These are phyloP conservation scores for Ramalina peruviana DNA, from an alignment of 495 filamentous ascomycete species.

Conservation along the genomic window DNA sequence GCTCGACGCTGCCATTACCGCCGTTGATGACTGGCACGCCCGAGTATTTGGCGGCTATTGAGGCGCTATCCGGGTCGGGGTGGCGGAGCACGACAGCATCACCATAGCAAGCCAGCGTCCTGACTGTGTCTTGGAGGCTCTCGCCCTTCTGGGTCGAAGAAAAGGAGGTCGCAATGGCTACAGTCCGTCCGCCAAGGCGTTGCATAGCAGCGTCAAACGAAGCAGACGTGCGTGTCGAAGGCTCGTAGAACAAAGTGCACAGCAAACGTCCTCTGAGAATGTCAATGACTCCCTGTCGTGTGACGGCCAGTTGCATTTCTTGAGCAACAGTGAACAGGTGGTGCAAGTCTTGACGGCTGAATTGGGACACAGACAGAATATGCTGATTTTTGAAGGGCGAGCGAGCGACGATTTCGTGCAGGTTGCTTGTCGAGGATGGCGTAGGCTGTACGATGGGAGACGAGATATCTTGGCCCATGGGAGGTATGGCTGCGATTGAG, in stretches of 20 bases:
- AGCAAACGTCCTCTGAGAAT: constrained; percentile 75
- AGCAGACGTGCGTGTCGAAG: constrained; percentile 85
- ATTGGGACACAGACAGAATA: constrained; percentile 80
- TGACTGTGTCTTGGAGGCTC: constrained; percentile 79
- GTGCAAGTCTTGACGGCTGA: constrained; percentile 74
- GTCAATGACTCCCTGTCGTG: constrained; percentile 77
- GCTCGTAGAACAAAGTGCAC: constrained; percentile 92
- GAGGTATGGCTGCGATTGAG: constrained; percentile 9
- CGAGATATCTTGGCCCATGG: constrained; percentile 5
- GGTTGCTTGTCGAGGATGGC: constrained; percentile 37
- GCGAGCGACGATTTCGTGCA: constrained; percentile 56
- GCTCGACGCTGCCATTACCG: constrained; percentile 87
- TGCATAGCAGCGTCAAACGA: constrained; percentile 99
- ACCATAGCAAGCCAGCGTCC: constrained; percentile 84
- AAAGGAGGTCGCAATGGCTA: constrained; percentile 61
- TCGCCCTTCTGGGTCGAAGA: constrained; percentile 90
- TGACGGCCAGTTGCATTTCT: constrained; percentile 88
- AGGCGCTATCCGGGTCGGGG: constrained; percentile 63
- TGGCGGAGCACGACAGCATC: constrained; percentile 92
- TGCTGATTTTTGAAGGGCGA: constrained; percentile 78
- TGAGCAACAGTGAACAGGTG: constrained; percentile 89
- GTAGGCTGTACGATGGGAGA: constrained; percentile 23
- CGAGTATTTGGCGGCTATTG: constrained; percentile 70
- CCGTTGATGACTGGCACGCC: constrained; percentile 90
- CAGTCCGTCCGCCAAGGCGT: constrained; percentile 72